Evolutionary conservation across 1,284 basidiomycete species (phyloP).

Genomic region (Inonotus hispidus): DNA sequence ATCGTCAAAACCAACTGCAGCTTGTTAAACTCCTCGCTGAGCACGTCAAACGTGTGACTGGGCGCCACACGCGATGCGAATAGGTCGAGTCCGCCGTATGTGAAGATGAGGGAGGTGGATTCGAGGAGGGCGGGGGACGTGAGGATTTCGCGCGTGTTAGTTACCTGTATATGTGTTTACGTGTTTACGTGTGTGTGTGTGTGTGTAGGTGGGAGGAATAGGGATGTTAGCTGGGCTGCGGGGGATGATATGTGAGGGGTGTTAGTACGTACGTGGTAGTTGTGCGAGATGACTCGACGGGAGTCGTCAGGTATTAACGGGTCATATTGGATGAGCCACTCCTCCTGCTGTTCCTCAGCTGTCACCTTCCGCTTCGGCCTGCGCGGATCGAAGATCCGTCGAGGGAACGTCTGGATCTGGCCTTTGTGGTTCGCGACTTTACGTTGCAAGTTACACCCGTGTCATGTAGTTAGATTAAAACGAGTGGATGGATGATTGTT

Average conservation of each 20-base stretch:
- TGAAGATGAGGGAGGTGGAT: constrained; percentile 87
- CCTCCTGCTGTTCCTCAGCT: constrained; percentile 73
- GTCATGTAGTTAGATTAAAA: too few relatives aligned
- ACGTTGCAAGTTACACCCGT: not conserved
- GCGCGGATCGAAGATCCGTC: constrained; percentile 78
- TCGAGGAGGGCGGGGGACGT: constrained; percentile 85
- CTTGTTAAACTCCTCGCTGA: constrained; percentile 92
- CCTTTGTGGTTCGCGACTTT: constrained; percentile 73
- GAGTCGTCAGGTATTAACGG: constrained; percentile 72
- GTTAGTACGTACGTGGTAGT: constrained; percentile 52
- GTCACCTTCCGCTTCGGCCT: constrained; percentile 78
- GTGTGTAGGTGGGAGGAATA: too few relatives aligned
- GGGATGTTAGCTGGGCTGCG: too few relatives aligned
- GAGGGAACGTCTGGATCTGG: constrained; percentile 73
- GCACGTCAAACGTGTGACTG: constrained; percentile 89
- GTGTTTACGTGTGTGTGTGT: not conserved
- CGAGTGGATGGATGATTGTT: too few relatives aligned
- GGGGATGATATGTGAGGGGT: not conserved
- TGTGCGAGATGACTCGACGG: constrained; percentile 72
- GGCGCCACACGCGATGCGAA: constrained; percentile 83
- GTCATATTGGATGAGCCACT: constrained; percentile 83
- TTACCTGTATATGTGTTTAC: constrained; percentile 45
- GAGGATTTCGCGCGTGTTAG: constrained; percentile 59
- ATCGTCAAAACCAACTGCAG: constrained; percentile 85
- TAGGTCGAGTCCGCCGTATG: constrained; percentile 75